These are phyloP conservation scores for Jimgerdemannia flammicorona DNA, from an alignment of 192 early-diverging fungal genomes.

Conservation along the genomic window DNA sequence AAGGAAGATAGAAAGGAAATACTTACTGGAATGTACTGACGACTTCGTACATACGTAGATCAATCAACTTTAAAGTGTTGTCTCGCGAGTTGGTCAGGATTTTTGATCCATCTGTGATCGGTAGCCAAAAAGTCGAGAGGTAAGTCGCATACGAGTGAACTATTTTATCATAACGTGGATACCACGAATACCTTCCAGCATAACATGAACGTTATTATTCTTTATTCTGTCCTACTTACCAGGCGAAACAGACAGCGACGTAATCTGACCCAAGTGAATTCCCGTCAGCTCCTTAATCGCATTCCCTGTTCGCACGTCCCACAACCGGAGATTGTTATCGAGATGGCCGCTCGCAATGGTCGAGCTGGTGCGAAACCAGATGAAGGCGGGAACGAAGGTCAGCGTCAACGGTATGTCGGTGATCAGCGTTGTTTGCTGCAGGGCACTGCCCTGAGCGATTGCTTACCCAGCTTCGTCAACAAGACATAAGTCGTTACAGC, in stretches of 20 bases:
- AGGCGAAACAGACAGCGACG: conserved; percentile 71
- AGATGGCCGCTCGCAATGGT: conserved; percentile 90
- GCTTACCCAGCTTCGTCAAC: conserved; percentile 69
- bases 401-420: conserved; percentile 17
- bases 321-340: conserved; percentile 89
- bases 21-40: conserved; percentile 59
- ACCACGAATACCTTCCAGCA: too few relatives aligned
- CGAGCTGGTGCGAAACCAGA: conserved; percentile 20
- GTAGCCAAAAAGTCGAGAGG: conserved; percentile 3
- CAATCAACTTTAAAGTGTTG: conserved; percentile 85
- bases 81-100: conserved; percentile 93
- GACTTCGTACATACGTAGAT: conserved; percentile 72
- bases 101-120: conserved; percentile 54
- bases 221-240: conserved; percentile 32
- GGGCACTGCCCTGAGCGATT: not conserved
- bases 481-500: conserved; percentile 88
- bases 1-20: conserved; percentile 11
- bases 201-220: too few relatives aligned
- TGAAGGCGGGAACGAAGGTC: too few relatives aligned
- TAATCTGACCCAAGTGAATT: conserved; percentile 86
- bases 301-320: conserved; percentile 83
- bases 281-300: conserved; percentile 81
- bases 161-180: too few relatives aligned
- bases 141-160: not conserved
- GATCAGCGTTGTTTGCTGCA: not conserved